Conservation (phyloP, 106 monocot species). For the Platanthera guangdongensis region DNA sequence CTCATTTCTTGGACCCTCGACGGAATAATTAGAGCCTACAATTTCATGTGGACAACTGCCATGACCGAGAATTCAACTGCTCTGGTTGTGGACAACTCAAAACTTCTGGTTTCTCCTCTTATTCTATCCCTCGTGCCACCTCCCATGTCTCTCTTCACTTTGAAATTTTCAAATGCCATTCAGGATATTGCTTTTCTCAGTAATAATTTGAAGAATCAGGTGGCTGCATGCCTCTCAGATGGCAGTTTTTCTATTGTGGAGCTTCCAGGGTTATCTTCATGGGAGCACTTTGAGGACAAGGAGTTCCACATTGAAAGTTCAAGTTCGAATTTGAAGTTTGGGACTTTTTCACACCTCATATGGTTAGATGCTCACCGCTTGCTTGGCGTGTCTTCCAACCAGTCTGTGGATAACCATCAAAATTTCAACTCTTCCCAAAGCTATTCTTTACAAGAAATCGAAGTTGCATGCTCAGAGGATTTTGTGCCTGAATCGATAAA, state of each 20-base stretch:
- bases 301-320: conserved; percentile 38
- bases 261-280: conserved; percentile 41
- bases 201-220: conserved; percentile 43
- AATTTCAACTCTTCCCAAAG: not conserved
- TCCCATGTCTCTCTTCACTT: conserved; percentile 78
- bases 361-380: conserved; percentile 76
- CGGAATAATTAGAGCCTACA: conserved; percentile 61
- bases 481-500: conserved; percentile 34
- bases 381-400: conserved; percentile 37
- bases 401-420: conserved; percentile 13
- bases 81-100: conserved; percentile 65
- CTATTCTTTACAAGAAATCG: conserved; percentile 58
- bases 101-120: conserved; percentile 76
- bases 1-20: conserved; percentile 65
- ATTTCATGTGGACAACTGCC: conserved; percentile 69
- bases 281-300: conserved; percentile 73
- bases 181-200: conserved; percentile 42
- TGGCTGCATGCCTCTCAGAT: conserved; percentile 69
- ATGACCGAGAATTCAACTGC: conserved; percentile 68
- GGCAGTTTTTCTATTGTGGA: conserved; percentile 57
- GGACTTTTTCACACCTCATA: conserved; percentile 49
- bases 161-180: conserved; percentile 61
- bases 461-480: conserved; percentile 63
- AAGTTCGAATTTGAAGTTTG: conserved; percentile 16
- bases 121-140: conserved; percentile 72